phyloP scores from a whole-genome alignment of 2,329 filamentous ascomycete species.

The Ophiostoma ulmi region DNA sequence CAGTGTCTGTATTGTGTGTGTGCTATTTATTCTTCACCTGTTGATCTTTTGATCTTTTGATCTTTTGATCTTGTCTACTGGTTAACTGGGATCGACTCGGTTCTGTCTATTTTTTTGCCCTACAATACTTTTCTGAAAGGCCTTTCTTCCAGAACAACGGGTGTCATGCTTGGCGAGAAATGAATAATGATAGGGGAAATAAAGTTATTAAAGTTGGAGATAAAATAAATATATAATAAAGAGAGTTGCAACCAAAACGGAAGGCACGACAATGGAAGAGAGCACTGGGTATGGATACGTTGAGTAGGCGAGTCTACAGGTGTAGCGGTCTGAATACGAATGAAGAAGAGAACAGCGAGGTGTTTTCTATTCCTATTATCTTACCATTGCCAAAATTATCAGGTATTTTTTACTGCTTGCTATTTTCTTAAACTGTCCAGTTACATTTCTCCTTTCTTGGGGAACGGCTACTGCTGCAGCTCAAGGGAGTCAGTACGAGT shows the following conservation, averaged over 20 bases:
- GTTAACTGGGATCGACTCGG: not conserved
- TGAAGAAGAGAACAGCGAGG: not conserved
- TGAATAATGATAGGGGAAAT: not conserved
- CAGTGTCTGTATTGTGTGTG: not conserved
- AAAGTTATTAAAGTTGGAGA: not conserved
- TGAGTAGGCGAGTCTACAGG: not conserved
- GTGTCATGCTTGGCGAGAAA: conserved; percentile 13
- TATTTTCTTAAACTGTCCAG: not conserved
- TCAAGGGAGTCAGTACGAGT: conserved; percentile 6
- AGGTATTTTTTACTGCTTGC: not conserved
- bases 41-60: not conserved
- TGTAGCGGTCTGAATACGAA: conserved; percentile 9
- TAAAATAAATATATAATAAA: not conserved
- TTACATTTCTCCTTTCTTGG: conserved; percentile 8
- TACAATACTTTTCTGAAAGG: not conserved
- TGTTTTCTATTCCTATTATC: not conserved
- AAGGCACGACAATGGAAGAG: conserved; percentile 3
- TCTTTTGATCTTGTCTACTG: not conserved
- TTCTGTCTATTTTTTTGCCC: not conserved
- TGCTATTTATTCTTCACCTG: not conserved
- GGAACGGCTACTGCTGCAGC: conserved; percentile 6
- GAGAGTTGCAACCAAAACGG: conserved; percentile 4
- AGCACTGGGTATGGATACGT: not conserved
- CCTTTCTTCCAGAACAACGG: conserved; percentile 17
- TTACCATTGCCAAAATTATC: not conserved